Conservation (phyloP, 306 rosid genomes). For the Sechiopsis laciniata region DNA sequence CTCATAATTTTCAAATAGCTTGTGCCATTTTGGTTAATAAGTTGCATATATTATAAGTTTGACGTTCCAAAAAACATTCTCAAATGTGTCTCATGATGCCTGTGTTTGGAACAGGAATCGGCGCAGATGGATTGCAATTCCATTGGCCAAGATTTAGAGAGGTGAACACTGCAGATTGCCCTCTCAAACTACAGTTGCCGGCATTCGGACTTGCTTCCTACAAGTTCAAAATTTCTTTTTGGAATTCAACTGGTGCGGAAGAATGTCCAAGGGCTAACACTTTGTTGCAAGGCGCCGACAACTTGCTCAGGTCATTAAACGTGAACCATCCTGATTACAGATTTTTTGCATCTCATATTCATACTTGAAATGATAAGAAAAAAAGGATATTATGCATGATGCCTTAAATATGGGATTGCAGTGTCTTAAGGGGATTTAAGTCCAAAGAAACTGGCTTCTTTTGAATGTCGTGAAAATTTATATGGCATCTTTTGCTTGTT, state of each 20-base stretch:
- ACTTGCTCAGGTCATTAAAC: slow-evolving; percentile 56
- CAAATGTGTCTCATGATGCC: slow-evolving; percentile 10
- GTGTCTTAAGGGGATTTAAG: no score
- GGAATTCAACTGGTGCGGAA: slow-evolving; percentile 55
- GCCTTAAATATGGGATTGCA: background rate
- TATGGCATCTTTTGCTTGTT: background rate
- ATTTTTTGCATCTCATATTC: slow-evolving; percentile 51
- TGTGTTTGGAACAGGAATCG: slow-evolving; percentile 15
- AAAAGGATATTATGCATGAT: slow-evolving; percentile 13
- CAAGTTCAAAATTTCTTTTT: slow-evolving; percentile 61
- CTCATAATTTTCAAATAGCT: background rate
- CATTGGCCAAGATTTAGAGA: slow-evolving; percentile 41
- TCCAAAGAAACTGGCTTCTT: slow-evolving; percentile 6
- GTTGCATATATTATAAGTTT: background rate
- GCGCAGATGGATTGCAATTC: slow-evolving; percentile 34
- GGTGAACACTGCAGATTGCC: slow-evolving; percentile 30
- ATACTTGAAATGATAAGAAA: slow-evolving; percentile 39
- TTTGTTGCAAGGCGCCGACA: slow-evolving; percentile 57
- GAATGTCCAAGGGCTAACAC: slow-evolving; percentile 60
- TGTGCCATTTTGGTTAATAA: background rate
- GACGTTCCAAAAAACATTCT: background rate
- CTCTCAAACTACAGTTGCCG: slow-evolving; percentile 51
- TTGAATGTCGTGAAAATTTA: slow-evolving; percentile 9
- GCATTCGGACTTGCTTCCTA: slow-evolving; percentile 74
- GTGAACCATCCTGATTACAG: slow-evolving; percentile 75